A percentile compares a stretch with the other conserved stretches of the same genome.
These are phyloP conservation scores for Annulohypoxylon nitens DNA, from an alignment of 495 filamentous ascomycete species.

Conservation along the genomic window DNA sequence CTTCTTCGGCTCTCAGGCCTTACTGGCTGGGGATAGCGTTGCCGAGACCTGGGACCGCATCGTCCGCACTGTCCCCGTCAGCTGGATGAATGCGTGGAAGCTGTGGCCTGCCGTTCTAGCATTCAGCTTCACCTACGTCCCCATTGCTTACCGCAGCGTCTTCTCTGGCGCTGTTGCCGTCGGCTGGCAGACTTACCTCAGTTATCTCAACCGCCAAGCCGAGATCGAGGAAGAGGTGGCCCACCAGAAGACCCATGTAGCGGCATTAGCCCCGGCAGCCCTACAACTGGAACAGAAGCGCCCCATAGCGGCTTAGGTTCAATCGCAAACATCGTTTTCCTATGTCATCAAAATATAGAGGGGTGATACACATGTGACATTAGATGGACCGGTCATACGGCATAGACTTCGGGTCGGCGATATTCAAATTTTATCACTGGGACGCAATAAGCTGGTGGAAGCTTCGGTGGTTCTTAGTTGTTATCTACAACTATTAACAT, in stretches of 20 bases:
- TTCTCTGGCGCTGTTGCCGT: conserved; percentile 84
- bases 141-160: conserved; percentile 79
- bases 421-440: not conserved
- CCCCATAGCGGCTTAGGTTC: conserved; percentile 22
- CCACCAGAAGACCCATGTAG: conserved; percentile 19
- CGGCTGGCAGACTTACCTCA: conserved; percentile 93
- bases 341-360: not conserved
- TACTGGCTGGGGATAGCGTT: conserved; percentile 69
- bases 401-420: conserved; percentile 8
- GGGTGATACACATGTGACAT: not conserved
- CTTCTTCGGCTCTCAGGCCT: conserved; percentile 88
- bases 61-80: conserved; percentile 79
- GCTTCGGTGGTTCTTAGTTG: not conserved
- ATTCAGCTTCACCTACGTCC: conserved; percentile 86
- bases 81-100: conserved; percentile 83
- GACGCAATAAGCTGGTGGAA: not conserved
- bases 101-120: conserved; percentile 92
- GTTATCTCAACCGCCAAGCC: conserved; percentile 81
- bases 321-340: not conserved
- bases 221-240: conserved; percentile 61
- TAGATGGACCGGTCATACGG: conserved; percentile 8
- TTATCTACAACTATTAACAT: not conserved
- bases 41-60: conserved; percentile 76
- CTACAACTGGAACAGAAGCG: conserved; percentile 26
- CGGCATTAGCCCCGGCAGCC: not conserved